Evolutionary conservation across 192 early-diverging fungal genomes (phyloP).

Genomic region (Phycomyces blakesleeanus): DNA sequence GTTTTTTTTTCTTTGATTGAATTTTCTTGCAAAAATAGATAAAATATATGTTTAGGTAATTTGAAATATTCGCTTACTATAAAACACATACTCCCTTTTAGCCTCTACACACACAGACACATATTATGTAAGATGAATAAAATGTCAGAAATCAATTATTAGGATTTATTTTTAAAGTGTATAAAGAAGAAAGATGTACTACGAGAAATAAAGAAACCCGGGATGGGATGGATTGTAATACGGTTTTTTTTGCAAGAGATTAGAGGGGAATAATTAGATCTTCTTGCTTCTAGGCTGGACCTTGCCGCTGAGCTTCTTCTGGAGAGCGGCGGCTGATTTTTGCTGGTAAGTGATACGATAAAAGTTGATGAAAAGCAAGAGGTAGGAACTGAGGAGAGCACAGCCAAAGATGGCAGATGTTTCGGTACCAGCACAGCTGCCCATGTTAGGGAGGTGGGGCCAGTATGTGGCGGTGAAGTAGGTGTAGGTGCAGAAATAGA

Average conservation of each 20-base stretch:
- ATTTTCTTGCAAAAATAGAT: no score
- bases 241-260: neutral
- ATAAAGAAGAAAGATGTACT: no score
- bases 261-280: neutral
- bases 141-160: no score
- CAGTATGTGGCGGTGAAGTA: conserved; percentile 68
- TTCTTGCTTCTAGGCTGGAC: conserved; percentile 35
- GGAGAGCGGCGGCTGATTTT: conserved; percentile 39
- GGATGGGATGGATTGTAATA: no score
- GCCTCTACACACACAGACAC: no score
- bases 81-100: no score
- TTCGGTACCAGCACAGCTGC: conserved; percentile 70
- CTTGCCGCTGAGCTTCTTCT: conserved; percentile 21
- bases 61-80: no score
- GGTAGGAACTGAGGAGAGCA: conserved; percentile 70
- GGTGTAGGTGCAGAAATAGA: conserved; percentile 83
- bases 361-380: conserved; percentile 84
- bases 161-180: no score
- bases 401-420: conserved; percentile 76
- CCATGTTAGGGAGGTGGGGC: conserved; percentile 54
- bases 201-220: no score
- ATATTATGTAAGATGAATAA: no score
- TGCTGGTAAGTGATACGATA: conserved; percentile 74
- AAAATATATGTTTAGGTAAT: no score
- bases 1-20: no score